phyloP scores from a whole-genome alignment of 768 basidiomycete species.

The Lentinus tigrinus region DNA sequence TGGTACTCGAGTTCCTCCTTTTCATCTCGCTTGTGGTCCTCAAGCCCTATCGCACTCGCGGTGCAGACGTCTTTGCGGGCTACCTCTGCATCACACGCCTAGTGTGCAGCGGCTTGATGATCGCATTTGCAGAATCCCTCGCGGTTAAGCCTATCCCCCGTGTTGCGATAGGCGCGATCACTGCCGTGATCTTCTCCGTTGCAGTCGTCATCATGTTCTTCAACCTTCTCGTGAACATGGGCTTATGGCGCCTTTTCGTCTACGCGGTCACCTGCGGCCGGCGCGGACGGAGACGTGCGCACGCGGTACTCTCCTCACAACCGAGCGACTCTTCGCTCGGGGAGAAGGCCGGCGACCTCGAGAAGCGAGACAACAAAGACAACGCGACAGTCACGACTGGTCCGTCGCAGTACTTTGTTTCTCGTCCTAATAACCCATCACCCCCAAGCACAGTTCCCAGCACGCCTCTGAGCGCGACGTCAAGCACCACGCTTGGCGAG shows the following conservation, averaged over 20 bases:
- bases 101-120: conserved; percentile 65
- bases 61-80: conserved; percentile 67
- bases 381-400: conserved; percentile 13
- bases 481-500: conserved; percentile 28
- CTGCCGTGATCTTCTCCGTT: conserved; percentile 69
- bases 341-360: conserved; percentile 12
- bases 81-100: conserved; percentile 70
- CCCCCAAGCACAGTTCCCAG: conserved; percentile 21
- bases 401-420: conserved; percentile 19
- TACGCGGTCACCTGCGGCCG: conserved; percentile 17
- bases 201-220: conserved; percentile 67
- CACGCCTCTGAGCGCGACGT: conserved; percentile 19
- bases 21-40: conserved; percentile 51
- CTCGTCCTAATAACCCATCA: conserved; percentile 26
- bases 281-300: conserved; percentile 6
- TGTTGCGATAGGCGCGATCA: conserved; percentile 75
- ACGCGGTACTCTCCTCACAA: conserved; percentile 19
- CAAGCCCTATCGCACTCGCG: conserved; percentile 64
- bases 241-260: conserved; percentile 21
- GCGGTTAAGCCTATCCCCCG: conserved; percentile 73
- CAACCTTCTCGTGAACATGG: conserved; percentile 41
- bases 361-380: conserved; percentile 18
- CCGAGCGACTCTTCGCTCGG: conserved; percentile 22
- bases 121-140: conserved; percentile 72
- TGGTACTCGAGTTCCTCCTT: conserved; percentile 65